phyloP scores from a whole-genome alignment of 306 rosid genomes.

The Luffa acutangula region DNA sequence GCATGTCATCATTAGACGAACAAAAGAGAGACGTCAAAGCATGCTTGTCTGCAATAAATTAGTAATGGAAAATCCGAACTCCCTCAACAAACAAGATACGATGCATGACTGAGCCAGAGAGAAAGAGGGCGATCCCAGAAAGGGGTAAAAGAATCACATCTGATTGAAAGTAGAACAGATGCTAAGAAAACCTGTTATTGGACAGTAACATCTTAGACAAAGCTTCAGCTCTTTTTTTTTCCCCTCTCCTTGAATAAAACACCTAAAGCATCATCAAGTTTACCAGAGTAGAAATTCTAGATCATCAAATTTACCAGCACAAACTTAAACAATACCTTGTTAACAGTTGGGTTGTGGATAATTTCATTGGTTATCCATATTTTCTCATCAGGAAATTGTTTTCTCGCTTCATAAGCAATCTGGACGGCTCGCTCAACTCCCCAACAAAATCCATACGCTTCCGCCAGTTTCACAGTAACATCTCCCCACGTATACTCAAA shows the following conservation, averaged over 20 bases:
- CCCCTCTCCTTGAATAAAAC: not conserved
- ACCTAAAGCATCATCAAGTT: not conserved
- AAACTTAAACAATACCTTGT: conserved; percentile 37
- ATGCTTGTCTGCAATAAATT: not conserved
- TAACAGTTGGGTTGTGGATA: conserved; percentile 94
- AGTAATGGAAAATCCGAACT: not conserved
- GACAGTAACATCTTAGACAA: not conserved
- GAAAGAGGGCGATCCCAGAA: not conserved
- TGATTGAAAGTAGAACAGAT: not conserved
- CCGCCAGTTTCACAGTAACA: conserved; percentile 91
- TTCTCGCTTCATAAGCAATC: conserved; percentile 95
- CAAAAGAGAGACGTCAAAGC: not conserved
- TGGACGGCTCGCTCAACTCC: conserved; percentile 98
- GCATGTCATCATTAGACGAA: not conserved
- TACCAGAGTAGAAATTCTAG: not conserved
- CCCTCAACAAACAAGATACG: not conserved
- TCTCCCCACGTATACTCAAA: conserved; percentile 77
- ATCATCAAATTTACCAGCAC: not conserved
- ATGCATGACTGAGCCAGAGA: not conserved
- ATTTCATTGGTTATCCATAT: conserved; percentile 93
- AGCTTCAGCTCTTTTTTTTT: not conserved
- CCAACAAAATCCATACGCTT: conserved; percentile 92
- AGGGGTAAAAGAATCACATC: not conserved
- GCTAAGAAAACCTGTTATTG: not conserved
- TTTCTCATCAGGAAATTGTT: conserved; percentile 74